Conservation (phyloP, 176 grass and related monocot genomes). For the Calamus simplicifolius region DNA sequence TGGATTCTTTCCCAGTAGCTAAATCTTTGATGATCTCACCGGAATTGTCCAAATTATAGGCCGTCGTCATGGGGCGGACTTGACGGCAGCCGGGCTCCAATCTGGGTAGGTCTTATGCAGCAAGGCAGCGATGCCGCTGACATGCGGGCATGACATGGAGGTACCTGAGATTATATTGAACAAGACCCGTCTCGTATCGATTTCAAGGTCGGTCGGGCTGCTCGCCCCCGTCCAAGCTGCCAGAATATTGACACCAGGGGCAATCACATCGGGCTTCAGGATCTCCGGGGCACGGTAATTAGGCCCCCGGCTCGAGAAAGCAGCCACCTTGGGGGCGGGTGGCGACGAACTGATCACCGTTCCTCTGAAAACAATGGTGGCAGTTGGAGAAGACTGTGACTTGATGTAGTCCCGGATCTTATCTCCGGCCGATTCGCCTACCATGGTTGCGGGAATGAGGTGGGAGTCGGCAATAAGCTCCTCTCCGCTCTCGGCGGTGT, state of each 20-base stretch:
- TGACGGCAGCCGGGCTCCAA: slow-evolving; percentile 73
- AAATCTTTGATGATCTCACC: slow-evolving; percentile 58
- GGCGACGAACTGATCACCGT: slow-evolving; percentile 54
- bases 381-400: slow-evolving; percentile 49
- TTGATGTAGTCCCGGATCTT: slow-evolving; percentile 60
- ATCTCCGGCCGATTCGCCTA: slow-evolving; percentile 51
- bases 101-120: slow-evolving; percentile 48
- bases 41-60: slow-evolving; percentile 68
- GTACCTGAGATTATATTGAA: slow-evolving; percentile 93
- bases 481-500: slow-evolving; percentile 62
- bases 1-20: slow-evolving; percentile 43
- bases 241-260: slow-evolving; percentile 74
- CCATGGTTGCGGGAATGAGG: slow-evolving; percentile 75
- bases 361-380: slow-evolving; percentile 60
- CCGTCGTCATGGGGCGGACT: slow-evolving; percentile 81
- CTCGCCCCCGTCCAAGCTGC: slow-evolving; percentile 67
- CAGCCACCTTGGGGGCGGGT: slow-evolving; percentile 47
- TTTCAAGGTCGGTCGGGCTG: slow-evolving; percentile 58
- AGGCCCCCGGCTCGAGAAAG: slow-evolving; percentile 79
- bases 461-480: slow-evolving; percentile 87
- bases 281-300: slow-evolving; percentile 60
- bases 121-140: slow-evolving; percentile 70
- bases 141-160: slow-evolving; percentile 86
- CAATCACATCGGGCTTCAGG: slow-evolving; percentile 81
- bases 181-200: slow-evolving; percentile 55